A percentile compares a stretch with the other conserved stretches of the same genome.
These are phyloP conservation scores for Monilinia laxa DNA, from an alignment of 2,329 filamentous ascomycete genomes.

Conservation along the genomic window DNA sequence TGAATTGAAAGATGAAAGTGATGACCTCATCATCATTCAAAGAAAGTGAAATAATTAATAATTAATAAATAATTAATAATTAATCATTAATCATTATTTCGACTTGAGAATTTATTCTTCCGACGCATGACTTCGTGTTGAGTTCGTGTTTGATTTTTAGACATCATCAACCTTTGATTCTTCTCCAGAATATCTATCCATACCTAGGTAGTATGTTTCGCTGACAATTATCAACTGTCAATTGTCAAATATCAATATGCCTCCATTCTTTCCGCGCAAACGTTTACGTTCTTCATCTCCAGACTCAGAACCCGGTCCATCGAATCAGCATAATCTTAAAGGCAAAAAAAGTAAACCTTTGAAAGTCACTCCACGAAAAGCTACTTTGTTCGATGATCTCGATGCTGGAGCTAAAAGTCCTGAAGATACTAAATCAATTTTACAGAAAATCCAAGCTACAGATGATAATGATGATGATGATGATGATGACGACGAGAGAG, in stretches of 20 bases:
- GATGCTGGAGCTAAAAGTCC: conserved; percentile 49
- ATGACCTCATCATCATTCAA: background rate
- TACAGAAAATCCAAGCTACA: conserved; percentile 48
- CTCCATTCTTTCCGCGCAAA: conserved; percentile 67
- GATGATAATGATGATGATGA: conserved; percentile 45
- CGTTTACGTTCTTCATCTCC: conserved; percentile 54
- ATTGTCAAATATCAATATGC: conserved; percentile 50
- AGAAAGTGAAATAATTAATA: no score
- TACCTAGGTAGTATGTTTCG: conserved; percentile 5
- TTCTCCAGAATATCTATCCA: background rate
- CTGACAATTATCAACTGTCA: conserved; percentile 7
- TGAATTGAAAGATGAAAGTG: background rate
- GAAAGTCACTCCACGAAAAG: conserved; percentile 47
- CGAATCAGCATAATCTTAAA: conserved; percentile 14
- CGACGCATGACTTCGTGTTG: conserved; percentile 17
- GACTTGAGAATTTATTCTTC: background rate
- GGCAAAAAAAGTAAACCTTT: conserved; percentile 29
- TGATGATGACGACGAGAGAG: conserved; percentile 44
- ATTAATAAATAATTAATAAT: no score
- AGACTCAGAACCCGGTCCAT: conserved; percentile 33
- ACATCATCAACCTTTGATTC: background rate
- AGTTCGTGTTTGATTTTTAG: background rate
- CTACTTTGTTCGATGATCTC: conserved; percentile 61
- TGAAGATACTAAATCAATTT: conserved; percentile 45
- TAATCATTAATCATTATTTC: no score